phyloP scores from a whole-genome alignment of 805 yeast species.

The Millerago galiae region DNA sequence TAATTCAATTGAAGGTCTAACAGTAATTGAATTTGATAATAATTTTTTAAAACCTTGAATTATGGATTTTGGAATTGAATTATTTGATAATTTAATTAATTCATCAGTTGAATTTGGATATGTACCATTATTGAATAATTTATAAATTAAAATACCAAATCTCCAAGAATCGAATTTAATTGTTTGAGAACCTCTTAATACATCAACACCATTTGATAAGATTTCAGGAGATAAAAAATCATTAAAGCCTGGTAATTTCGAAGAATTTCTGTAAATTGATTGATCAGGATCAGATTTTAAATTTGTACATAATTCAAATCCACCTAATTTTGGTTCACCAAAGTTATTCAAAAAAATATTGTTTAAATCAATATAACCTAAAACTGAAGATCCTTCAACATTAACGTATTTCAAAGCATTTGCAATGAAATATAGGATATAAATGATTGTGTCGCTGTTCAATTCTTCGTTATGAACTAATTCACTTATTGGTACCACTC shows the following conservation, averaged over 20 bases:
- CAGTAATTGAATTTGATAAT: conserved; percentile 30
- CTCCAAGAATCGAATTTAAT: conserved; percentile 57
- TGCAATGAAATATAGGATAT: conserved; percentile 53
- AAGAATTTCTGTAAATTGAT: conserved; percentile 29
- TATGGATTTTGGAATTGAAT: conserved; percentile 33
- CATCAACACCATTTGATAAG: conserved; percentile 36
- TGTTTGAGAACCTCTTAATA: conserved; percentile 27
- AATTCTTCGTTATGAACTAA: conserved; percentile 28
- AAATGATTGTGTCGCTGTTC: conserved; percentile 36
- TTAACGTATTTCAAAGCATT: conserved; percentile 53
- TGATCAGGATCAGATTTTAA: conserved; percentile 29
- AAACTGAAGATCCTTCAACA: conserved; percentile 46
- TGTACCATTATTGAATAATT: conserved; percentile 31
- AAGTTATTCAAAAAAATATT: conserved; percentile 57
- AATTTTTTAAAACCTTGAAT: conserved; percentile 34
- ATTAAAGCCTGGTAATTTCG: conserved; percentile 26
- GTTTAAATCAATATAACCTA: conserved; percentile 53
- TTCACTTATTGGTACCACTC: conserved; percentile 45
- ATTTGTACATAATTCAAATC: conserved; percentile 63
- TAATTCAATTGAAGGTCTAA: conserved; percentile 30
- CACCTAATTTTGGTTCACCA: conserved; percentile 84
- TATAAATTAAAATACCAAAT: conserved; percentile 50
- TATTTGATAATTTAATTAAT: conserved; percentile 5
- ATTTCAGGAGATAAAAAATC: conserved; percentile 51
- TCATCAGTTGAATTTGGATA: conserved; percentile 7